Evolutionary conservation across 2,329 filamentous ascomycete genomes (phyloP).

Genomic region (Penicillium concentricum): DNA sequence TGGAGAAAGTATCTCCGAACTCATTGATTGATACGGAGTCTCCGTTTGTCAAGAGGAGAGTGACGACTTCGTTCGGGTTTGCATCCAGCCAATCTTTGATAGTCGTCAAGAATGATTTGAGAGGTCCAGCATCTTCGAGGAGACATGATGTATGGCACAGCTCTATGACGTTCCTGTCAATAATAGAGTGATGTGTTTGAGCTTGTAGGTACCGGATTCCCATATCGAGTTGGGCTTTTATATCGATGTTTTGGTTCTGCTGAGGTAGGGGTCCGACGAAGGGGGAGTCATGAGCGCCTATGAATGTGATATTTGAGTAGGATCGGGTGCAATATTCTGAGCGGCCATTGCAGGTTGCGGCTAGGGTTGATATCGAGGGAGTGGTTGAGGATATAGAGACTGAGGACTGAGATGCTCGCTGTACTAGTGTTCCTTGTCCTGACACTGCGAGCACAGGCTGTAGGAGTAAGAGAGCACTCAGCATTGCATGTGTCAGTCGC

Average conservation of each 20-base stretch:
- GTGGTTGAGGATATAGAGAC: constrained; percentile 5
- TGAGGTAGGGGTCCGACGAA: constrained; percentile 58
- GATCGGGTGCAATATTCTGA: constrained; percentile 54
- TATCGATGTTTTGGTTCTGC: constrained; percentile 61
- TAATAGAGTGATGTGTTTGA: constrained; percentile 57
- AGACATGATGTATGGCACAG: constrained; percentile 66
- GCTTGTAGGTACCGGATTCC: constrained; percentile 65
- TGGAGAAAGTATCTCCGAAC: constrained; percentile 36
- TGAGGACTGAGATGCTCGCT: constrained; percentile 3
- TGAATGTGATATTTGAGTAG: constrained; percentile 61
- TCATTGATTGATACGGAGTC: constrained; percentile 43
- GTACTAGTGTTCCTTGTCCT: neutral
- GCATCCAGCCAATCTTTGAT: constrained; percentile 61
- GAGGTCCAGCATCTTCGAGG: constrained; percentile 58
- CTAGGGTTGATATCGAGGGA: constrained; percentile 1
- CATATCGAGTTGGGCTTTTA: constrained; percentile 58
- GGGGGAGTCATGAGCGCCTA: constrained; percentile 65
- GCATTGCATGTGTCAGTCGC: constrained; percentile 6
- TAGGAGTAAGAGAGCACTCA: constrained; percentile 4
- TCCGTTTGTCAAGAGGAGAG: constrained; percentile 62
- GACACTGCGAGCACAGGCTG: neutral
- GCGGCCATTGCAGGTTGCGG: constrained; percentile 57
- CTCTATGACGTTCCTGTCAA: constrained; percentile 51
- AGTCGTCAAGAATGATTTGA: constrained; percentile 56
- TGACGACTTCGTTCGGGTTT: constrained; percentile 62